Evolutionary conservation across 768 basidiomycete genomes (phyloP), one percentile per base, ranked within the genome.

Genomic region (Asterophora parasitica): DNA sequence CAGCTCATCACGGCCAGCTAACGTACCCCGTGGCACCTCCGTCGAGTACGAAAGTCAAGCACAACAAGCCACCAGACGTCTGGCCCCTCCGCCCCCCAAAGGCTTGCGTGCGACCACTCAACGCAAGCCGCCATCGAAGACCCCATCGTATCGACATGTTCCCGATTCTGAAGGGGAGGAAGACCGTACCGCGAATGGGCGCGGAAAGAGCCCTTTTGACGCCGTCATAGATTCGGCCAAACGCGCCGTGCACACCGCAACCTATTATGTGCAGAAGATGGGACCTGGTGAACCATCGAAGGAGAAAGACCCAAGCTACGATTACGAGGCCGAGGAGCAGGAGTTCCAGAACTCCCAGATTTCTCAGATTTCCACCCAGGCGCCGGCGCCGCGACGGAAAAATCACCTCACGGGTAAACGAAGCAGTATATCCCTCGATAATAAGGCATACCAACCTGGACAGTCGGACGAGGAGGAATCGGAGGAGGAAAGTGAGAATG

Each of bases 401-500:
- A 58, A 55, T 42, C 46, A 55, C 17, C 52, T 62, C 8, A 52
- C 57, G 7, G 67, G 74, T 52, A 78, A 72, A 60, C 77, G 81
- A 19, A 75, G 74, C 55, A 79, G 83, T 27, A 87, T 89, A 52
- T 85, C 85, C 0, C 58, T 69, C 17, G 90, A 92, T 62, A 89
- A 91, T 66, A 88, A 85, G 62, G 89, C 89, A 0, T 92, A 91
- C 58, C 77, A 77, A 44, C 89, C 89, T 15, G 65, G 79, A 1
- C 62, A 64, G 46, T 85, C 82, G 7, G 85, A 86, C 54, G 55
- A 78, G 28, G 87, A 88, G 33, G 73, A 69, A 33, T 76, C 78
- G 7, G 81, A 82, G 6, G 83, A 81, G 28, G 81, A 83, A 42
- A 67, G 68, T 42, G 71, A 70, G 1, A 77, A 79, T 41, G 72